Evolutionary conservation across 2,329 filamentous ascomycete species (phyloP).

Genomic region (Ciborinia camelliae): DNA sequence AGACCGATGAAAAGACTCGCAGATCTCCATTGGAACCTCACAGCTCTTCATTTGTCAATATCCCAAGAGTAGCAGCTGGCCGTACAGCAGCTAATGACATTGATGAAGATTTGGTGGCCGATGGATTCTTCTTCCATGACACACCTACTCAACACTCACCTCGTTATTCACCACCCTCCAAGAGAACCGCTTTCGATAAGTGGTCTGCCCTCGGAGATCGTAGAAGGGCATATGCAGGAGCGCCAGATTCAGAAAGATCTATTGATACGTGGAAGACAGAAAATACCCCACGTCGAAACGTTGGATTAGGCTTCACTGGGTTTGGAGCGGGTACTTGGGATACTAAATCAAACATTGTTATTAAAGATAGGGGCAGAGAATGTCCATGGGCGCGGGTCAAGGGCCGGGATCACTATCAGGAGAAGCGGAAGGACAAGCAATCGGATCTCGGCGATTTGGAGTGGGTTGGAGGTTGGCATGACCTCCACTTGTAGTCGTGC

Average conservation of each 20-base stretch:
- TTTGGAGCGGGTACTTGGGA: slow-evolving; percentile 41
- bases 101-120: slow-evolving; percentile 63
- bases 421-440: slow-evolving; percentile 36
- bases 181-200: slow-evolving; percentile 67
- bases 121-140: slow-evolving; percentile 73
- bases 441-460: slow-evolving; percentile 72
- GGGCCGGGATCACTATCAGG: slow-evolving; percentile 51
- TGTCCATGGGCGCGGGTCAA: slow-evolving; percentile 50
- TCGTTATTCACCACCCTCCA: slow-evolving; percentile 64
- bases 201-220: slow-evolving; percentile 87
- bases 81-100: slow-evolving; percentile 46
- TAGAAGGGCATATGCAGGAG: slow-evolving; percentile 62
- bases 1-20: slow-evolving; percentile 46
- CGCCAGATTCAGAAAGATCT: slow-evolving; percentile 49
- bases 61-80: slow-evolving; percentile 40
- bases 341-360: slow-evolving; percentile 35
- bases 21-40: slow-evolving; percentile 53
- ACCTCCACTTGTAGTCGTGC: slow-evolving; percentile 53
- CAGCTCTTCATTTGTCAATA: slow-evolving; percentile 51
- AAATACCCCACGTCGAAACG: slow-evolving; percentile 40
- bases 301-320: slow-evolving; percentile 48
- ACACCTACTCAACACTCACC: slow-evolving; percentile 41
- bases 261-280: slow-evolving; percentile 44
- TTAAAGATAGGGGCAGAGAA: slow-evolving; percentile 40
- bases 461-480: slow-evolving; percentile 91